Conservation (phyloP, 805 yeast genomes). For the Metschnikowia lunata region DNA sequence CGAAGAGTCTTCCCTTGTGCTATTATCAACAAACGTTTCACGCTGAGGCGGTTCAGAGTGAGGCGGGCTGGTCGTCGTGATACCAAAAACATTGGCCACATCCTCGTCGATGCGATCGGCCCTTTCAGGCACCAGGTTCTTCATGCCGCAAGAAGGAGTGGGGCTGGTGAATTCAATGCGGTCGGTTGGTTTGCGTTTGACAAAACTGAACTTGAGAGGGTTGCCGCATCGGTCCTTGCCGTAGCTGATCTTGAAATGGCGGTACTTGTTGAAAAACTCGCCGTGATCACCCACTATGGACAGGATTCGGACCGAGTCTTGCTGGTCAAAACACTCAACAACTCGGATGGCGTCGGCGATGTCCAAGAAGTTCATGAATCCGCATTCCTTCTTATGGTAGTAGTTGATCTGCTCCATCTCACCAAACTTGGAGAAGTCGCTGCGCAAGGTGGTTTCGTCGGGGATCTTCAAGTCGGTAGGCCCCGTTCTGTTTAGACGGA, state of each 20-base stretch:
- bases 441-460: constrained; percentile 45
- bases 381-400: constrained; percentile 65
- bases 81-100: constrained; percentile 44
- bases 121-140: neutral
- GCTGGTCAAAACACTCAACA: constrained; percentile 51
- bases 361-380: constrained; percentile 66
- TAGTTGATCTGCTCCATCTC: constrained; percentile 73
- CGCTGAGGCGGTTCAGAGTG: neutral
- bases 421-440: constrained; percentile 63
- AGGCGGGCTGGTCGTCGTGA: constrained; percentile 24
- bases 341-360: constrained; percentile 60
- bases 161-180: neutral
- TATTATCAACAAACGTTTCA: too few species aligned
- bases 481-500: constrained; percentile 26
- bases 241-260: constrained; percentile 54
- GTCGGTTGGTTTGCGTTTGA: constrained; percentile 31
- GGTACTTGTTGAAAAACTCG: constrained; percentile 42
- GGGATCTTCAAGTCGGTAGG: constrained; percentile 25
- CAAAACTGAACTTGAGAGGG: constrained; percentile 52
- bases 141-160: neutral
- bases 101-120: constrained; percentile 23
- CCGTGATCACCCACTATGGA: constrained; percentile 34
- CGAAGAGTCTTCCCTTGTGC: neutral
- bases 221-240: constrained; percentile 83
- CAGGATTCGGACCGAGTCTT: constrained; percentile 29